A percentile compares a stretch with the other conserved stretches of the same genome.
Conservation (phyloP, 2,329 filamentous ascomycete genomes). For the Xylariaceae sp. region DNA sequence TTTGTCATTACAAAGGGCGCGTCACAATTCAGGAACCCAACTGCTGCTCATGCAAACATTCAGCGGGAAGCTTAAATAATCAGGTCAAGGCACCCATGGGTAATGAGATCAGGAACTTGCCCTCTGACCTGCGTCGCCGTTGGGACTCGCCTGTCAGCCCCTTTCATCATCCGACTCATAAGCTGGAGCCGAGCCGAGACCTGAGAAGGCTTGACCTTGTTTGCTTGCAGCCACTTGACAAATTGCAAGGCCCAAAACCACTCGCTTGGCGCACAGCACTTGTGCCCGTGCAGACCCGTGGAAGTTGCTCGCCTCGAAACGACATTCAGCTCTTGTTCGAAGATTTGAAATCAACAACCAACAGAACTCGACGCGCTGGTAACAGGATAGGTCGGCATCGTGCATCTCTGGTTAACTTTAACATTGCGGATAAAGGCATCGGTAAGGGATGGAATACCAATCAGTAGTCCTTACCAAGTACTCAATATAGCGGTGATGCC, state of each 20-base stretch:
- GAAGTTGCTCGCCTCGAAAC: not conserved
- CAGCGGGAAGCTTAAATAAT: no score
- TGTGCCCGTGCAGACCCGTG: not conserved
- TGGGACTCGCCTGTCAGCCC: not conserved
- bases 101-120: no score
- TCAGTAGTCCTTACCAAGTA: not conserved
- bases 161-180: not conserved
- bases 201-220: no score
- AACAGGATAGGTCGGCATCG: not conserved
- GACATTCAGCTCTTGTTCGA: conserved; percentile 14
- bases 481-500: not conserved
- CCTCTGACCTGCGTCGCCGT: not conserved
- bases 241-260: conserved; percentile 1
- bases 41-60: not conserved
- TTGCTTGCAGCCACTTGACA: no score
- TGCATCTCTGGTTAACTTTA: not conserved
- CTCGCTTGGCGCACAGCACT: not conserved
- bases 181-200: not conserved
- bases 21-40: conserved; percentile 4
- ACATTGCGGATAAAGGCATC: not conserved
- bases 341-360: conserved; percentile 15
- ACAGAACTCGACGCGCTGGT: not conserved
- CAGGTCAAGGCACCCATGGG: no score
- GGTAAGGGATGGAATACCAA: not conserved
- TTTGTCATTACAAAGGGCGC: not conserved